A percentile compares a stretch with the other conserved stretches of the same genome.
Conservation (phyloP, 208 protist genomes). For the Tetramitus jugosus region DNA sequence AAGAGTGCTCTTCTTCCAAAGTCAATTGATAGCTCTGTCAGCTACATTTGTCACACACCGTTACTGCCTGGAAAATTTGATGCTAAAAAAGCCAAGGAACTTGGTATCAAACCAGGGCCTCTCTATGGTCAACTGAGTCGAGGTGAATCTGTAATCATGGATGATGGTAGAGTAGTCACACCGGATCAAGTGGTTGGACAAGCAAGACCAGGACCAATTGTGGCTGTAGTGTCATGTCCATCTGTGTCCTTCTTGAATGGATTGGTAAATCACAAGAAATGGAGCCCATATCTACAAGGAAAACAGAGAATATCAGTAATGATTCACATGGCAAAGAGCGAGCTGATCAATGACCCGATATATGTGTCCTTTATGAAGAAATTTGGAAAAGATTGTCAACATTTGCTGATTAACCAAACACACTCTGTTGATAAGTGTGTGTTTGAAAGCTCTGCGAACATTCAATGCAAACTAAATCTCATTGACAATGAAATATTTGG, state of each 20-base stretch:
- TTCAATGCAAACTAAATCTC: no score
- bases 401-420: no score
- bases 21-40: no score
- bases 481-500: no score
- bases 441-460: no score
- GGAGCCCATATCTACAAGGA: not conserved
- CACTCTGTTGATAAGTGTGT: no score
- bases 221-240: constrained; percentile 24
- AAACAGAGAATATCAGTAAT: not conserved
- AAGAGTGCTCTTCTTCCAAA: not conserved
- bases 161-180: constrained; percentile 7
- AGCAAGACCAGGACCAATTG: not conserved
- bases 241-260: not conserved
- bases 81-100: constrained; percentile 11
- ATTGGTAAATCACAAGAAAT: not conserved
- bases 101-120: constrained; percentile 13
- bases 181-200: constrained; percentile 22
- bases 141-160: constrained; percentile 22
- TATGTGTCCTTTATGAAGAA: no score
- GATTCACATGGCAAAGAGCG: not conserved
- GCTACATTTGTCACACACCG: constrained; percentile 6
- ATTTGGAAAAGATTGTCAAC: no score
- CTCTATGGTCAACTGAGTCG: not conserved
- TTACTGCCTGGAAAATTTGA: constrained; percentile 28
- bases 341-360: not conserved